Percentiles rank a stretch among this genome's conserved stretches.
Evolutionary conservation across 495 filamentous ascomycete genomes (phyloP).

Genomic region (Hypoxylon subgilvum): DNA sequence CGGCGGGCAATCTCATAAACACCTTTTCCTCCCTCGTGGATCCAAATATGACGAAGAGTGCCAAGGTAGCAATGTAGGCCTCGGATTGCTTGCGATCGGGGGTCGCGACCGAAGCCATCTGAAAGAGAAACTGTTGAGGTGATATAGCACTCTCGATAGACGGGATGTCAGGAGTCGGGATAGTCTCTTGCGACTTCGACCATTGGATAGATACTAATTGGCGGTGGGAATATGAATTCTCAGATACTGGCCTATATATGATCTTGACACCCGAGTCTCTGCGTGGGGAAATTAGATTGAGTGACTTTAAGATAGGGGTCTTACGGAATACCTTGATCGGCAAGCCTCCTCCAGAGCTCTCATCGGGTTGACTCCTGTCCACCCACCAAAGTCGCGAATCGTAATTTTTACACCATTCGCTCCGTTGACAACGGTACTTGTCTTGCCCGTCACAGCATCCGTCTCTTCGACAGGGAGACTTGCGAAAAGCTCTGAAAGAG

Average conservation of each 20-base stretch:
- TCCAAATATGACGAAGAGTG: conserved; percentile 79
- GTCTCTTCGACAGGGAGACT: conserved; percentile 71
- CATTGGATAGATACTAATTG: conserved; percentile 77
- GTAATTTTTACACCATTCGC: conserved; percentile 59
- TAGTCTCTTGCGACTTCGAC: conserved; percentile 75
- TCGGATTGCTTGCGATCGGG: conserved; percentile 82
- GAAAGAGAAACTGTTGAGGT: conserved; percentile 57
- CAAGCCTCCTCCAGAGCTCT: conserved; percentile 85
- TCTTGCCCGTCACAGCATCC: conserved; percentile 58
- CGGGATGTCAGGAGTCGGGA: conserved; percentile 46
- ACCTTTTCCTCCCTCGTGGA: conserved; percentile 85
- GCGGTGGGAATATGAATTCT: conserved; percentile 73
- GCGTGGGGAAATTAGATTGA: conserved; percentile 22
- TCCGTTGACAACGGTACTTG: conserved; percentile 56
- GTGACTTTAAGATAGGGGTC: background rate
- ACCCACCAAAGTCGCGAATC: conserved; percentile 84
- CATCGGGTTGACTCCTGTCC: conserved; percentile 70
- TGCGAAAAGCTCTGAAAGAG: conserved; percentile 65
- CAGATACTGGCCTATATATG: conserved; percentile 69
- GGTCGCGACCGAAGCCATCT: conserved; percentile 78
- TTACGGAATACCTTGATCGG: conserved; percentile 69
- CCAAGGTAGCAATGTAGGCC: conserved; percentile 79
- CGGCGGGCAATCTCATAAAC: conserved; percentile 73
- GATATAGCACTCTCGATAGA: conserved; percentile 53
- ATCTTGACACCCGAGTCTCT: conserved; percentile 73